Conservation (phyloP, 2,329 filamentous ascomycete genomes). For the Aspergillus puulaauensis region DNA sequence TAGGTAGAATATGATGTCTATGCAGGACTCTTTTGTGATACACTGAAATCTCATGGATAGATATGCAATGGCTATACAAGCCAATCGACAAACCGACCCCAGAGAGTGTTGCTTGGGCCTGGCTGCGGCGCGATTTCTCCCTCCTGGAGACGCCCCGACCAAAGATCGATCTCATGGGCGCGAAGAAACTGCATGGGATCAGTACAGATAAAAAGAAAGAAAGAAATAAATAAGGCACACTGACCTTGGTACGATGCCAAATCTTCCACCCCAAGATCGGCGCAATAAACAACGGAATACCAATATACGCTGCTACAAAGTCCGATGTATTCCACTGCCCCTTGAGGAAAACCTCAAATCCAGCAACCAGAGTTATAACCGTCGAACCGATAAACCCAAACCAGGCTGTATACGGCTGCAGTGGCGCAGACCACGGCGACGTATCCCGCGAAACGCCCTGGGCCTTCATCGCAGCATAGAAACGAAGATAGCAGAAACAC, state of each 20-base stretch:
- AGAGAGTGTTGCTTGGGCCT: not conserved
- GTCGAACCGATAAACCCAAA: not conserved
- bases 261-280: not conserved
- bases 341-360: not conserved
- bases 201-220: not conserved
- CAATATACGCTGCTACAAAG: not conserved
- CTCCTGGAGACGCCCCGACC: not conserved
- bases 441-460: slow-evolving; percentile 34
- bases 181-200: not conserved
- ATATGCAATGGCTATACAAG: not conserved
- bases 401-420: not conserved
- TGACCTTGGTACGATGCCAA: not conserved
- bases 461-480: slow-evolving; percentile 46
- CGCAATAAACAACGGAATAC: not conserved
- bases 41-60: not conserved
- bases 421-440: not conserved
- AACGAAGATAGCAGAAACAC: slow-evolving; percentile 50
- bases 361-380: not conserved
- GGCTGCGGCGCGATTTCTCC: not conserved
- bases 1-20: no score
- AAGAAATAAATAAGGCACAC: not conserved
- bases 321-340: not conserved
- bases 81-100: not conserved
- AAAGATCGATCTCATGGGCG: not conserved
- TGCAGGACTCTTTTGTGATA: not conserved